These are phyloP conservation scores for Pichia sp. DNA, from an alignment of 1,139 yeast genomes.

Conservation along the genomic window DNA sequence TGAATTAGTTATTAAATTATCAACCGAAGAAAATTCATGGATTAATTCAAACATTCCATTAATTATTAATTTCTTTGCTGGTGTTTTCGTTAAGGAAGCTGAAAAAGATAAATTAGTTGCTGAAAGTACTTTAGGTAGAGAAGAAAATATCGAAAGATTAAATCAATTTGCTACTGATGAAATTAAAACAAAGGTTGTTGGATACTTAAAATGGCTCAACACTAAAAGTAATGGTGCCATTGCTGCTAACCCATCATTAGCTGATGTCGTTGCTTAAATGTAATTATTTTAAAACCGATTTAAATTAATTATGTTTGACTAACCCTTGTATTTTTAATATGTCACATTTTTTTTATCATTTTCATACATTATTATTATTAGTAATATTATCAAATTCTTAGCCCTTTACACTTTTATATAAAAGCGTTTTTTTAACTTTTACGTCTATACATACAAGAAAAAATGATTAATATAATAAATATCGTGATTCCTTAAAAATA, in stretches of 20 bases:
- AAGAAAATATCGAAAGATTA: conserved; percentile 67
- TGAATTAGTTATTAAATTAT: conserved; percentile 61
- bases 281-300: not conserved
- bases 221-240: conserved; percentile 56
- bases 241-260: conserved; percentile 49
- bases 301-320: not conserved
- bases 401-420: not conserved
- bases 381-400: not conserved
- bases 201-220: conserved; percentile 66
- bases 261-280: conserved; percentile 42
- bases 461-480: not conserved
- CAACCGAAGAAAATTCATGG: conserved; percentile 42
- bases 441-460: not conserved
- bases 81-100: conserved; percentile 65
- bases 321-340: not conserved
- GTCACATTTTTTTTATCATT: not conserved
- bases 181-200: conserved; percentile 56
- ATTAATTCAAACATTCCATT: conserved; percentile 56
- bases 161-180: conserved; percentile 73
- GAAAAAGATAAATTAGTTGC: conserved; percentile 63
- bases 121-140: conserved; percentile 77
- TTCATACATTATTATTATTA: not conserved
- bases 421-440: not conserved
- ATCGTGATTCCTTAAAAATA: not conserved
- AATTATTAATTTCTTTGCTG: conserved; percentile 61